These are phyloP conservation scores for Camillea tinctor DNA, from an alignment of 2,329 filamentous ascomycete genomes.

Conservation along the genomic window DNA sequence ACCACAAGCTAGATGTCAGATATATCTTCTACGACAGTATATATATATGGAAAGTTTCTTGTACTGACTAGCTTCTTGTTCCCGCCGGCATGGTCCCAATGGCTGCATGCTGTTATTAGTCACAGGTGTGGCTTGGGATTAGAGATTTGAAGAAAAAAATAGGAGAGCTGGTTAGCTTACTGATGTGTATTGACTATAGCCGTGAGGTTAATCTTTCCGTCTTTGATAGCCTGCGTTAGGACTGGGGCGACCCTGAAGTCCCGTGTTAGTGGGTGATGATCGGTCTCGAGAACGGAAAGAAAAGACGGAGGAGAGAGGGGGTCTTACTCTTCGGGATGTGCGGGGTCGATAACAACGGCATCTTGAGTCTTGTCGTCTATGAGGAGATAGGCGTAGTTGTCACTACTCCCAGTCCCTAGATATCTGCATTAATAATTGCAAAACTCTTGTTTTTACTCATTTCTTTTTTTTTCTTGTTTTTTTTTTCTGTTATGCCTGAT, in stretches of 20 bases:
- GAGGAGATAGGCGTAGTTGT: slow-evolving; percentile 86
- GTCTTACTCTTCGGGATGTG: slow-evolving; percentile 71
- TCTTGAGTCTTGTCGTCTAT: slow-evolving; percentile 77
- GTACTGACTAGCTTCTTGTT: slow-evolving; percentile 73
- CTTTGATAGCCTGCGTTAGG: slow-evolving; percentile 70
- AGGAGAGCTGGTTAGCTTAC: slow-evolving; percentile 56
- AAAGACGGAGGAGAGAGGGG: too few relatives aligned
- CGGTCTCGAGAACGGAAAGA: background rate
- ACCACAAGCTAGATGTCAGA: background rate
- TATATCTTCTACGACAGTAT: background rate
- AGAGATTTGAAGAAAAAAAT: background rate
- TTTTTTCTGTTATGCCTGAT: too few relatives aligned
- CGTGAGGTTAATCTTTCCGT: slow-evolving; percentile 75
- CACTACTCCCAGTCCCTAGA: slow-evolving; percentile 70
- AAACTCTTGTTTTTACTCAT: background rate
- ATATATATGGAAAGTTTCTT: background rate
- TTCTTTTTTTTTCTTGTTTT: too few relatives aligned
- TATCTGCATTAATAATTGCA: slow-evolving; percentile 8
- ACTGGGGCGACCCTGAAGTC: slow-evolving; percentile 54
- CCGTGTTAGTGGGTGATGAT: slow-evolving; percentile 1
- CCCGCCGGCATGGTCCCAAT: slow-evolving; percentile 91
- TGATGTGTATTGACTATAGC: slow-evolving; percentile 97
- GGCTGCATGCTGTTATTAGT: slow-evolving; percentile 49
- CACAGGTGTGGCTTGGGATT: slow-evolving; percentile 3
- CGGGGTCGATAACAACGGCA: slow-evolving; percentile 76